These are phyloP conservation scores for Dactylellina cionopaga DNA, from an alignment of 2,329 filamentous ascomycete species.

Conservation along the genomic window DNA sequence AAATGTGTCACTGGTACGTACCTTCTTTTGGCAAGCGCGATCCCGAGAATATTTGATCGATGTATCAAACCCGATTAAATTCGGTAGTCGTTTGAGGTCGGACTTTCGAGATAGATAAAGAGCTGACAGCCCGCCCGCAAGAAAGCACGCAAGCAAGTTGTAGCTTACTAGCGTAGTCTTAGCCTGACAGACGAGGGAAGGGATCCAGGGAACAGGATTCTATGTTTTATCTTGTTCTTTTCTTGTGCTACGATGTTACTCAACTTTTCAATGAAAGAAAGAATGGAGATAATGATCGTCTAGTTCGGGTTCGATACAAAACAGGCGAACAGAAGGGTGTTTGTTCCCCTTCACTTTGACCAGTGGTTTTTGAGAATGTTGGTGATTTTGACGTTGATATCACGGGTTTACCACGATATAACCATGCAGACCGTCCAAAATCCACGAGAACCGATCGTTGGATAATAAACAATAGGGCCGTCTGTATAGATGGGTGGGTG, in stretches of 20 bases:
- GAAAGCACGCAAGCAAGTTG: conserved; percentile 26
- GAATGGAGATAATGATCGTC: conserved; percentile 41
- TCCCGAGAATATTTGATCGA: neutral
- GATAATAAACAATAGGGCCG: conserved; percentile 22
- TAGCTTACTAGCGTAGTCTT: conserved; percentile 28
- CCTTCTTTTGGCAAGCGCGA: conserved; percentile 30
- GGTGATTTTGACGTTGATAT: conserved; percentile 14
- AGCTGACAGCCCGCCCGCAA: neutral
- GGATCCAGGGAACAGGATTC: conserved; percentile 40
- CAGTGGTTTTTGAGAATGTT: neutral
- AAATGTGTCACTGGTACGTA: conserved; percentile 52
- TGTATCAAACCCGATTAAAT: conserved; percentile 9
- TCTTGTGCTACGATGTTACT: conserved; percentile 40
- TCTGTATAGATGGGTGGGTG: conserved; percentile 13
- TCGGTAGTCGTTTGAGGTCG: conserved; percentile 12
- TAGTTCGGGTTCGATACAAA: conserved; percentile 28
- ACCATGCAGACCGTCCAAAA: conserved; percentile 30
- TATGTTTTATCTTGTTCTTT: conserved; percentile 29
- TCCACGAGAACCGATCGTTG: conserved; percentile 37
- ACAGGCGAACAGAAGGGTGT: conserved; percentile 20
- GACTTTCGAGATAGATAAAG: conserved; percentile 37
- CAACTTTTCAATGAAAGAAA: conserved; percentile 25
- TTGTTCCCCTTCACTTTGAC: neutral
- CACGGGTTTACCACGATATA: conserved; percentile 32
- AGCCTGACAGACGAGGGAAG: conserved; percentile 21